Conservation (phyloP, 225 moss, liverwort and hornwort species). For the Marchantia polymorpha region DNA sequence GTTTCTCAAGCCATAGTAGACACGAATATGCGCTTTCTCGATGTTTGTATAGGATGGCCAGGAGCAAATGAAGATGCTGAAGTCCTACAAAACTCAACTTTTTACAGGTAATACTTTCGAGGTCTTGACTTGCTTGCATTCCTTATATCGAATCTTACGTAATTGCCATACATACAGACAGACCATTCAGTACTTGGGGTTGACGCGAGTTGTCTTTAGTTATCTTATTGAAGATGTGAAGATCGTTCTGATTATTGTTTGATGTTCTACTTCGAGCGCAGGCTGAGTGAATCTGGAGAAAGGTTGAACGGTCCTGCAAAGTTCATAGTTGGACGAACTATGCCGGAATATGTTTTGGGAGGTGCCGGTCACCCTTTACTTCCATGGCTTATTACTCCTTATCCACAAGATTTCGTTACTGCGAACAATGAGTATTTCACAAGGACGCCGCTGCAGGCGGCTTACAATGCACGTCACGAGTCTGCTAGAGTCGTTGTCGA, state of each 20-base stretch:
- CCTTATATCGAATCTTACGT: not conserved
- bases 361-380: conserved; percentile 30
- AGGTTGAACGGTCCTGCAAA: conserved; percentile 27
- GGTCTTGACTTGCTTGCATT: not conserved
- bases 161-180: no score
- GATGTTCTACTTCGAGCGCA: conserved; percentile 4
- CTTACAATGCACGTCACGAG: conserved; percentile 30
- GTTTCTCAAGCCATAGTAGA: conserved; percentile 39
- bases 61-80: conserved; percentile 32
- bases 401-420: conserved; percentile 21
- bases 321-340: conserved; percentile 6
- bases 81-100: conserved; percentile 31
- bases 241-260: not conserved
- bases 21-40: conserved; percentile 30
- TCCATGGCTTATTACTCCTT: conserved; percentile 37
- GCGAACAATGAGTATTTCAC: conserved; percentile 17
- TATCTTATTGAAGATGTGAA: not conserved
- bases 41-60: conserved; percentile 39
- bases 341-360: conserved; percentile 33
- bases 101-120: conserved; percentile 34
- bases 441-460: conserved; percentile 20
- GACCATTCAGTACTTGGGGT: no score
- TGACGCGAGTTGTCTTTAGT: no score
- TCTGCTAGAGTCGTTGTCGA: conserved; percentile 28
- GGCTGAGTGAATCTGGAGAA: conserved; percentile 34